These are phyloP conservation scores for Rhodosporidiobolus sp. DNA, from an alignment of 768 basidiomycete species.

Conservation along the genomic window DNA sequence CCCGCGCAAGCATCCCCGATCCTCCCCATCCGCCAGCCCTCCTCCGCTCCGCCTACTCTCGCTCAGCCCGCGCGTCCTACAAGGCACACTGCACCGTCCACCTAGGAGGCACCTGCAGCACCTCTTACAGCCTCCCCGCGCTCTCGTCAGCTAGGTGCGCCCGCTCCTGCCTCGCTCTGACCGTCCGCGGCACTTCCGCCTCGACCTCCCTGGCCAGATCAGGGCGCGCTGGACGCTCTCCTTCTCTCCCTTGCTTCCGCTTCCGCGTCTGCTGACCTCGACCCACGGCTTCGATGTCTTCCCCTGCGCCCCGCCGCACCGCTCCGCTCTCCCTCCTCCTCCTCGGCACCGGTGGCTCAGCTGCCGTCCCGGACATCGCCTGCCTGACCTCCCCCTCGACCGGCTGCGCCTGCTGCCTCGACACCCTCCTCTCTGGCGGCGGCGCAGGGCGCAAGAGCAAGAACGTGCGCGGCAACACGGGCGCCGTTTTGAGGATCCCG, in stretches of 20 bases:
- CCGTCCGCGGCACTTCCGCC: too few species aligned
- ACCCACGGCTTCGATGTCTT: neutral
- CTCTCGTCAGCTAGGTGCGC: too few species aligned
- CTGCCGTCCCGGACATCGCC: slow-evolving; percentile 53
- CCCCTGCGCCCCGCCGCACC: neutral
- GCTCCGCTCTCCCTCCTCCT: slow-evolving; percentile 15
- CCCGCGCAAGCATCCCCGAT: too few species aligned
- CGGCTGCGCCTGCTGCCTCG: slow-evolving; percentile 64
- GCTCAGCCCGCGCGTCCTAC: too few species aligned
- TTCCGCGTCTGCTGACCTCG: neutral
- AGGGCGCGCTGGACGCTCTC: too few species aligned
- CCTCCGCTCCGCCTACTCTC: too few species aligned
- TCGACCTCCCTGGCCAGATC: too few species aligned
- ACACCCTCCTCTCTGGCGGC: slow-evolving; percentile 54
- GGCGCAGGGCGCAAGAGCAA: slow-evolving; percentile 64
- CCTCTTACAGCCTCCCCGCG: too few species aligned
- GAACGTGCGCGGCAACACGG: slow-evolving; percentile 79
- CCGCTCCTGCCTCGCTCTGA: too few species aligned
- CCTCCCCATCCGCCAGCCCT: too few species aligned
- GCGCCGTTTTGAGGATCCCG: slow-evolving; percentile 60
- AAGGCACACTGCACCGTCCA: too few species aligned
- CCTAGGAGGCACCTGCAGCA: too few species aligned
- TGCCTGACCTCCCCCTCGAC: slow-evolving; percentile 68
- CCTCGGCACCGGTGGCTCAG: slow-evolving; percentile 14
- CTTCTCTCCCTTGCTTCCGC: neutral